Evolutionary conservation across 1,284 basidiomycete genomes (phyloP), one percentile per base, ranked within the genome.

Genomic region (Fomitopsis betulina): DNA sequence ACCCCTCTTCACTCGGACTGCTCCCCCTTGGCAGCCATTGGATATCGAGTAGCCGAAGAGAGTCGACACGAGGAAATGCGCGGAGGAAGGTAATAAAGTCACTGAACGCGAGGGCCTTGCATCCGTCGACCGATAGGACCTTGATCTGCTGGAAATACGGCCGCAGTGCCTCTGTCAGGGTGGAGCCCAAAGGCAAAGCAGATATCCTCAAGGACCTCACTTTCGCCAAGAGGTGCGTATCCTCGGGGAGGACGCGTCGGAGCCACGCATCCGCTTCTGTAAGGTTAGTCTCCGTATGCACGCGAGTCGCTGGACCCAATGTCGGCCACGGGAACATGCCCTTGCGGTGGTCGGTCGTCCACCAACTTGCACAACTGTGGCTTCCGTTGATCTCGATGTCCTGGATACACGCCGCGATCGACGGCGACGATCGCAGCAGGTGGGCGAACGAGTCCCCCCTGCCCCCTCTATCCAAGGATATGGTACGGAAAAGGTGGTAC

Each of bases 401-500:
- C 5, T 57, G 63, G 39, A 68, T 58, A 38, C 60, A 57, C 0
- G 43, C 27, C n/a, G 58, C 55, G 27, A 68, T 55, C 4, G 56
- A 54, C 12, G 64, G 65, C 15, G 47, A 56, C 8, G 45, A 43
- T 6, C 54, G 52, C 5, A 65, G 32, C 30, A 69, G 57, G 8
- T 25, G 42, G n/a, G 55, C 53, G 60, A 68, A 67, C 8, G 56
- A 57, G 25, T 59, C 58, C 9, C 63, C 62, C 23, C 57, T 56
- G 17, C 40, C 58, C 10, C 63, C 61, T 7, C 60, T 63, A n/a
- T 62, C 59, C 47, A 69, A 25, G 13, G 58, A 13, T 49, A 68
- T 42, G 47, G 37, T 53, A 21, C 55, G 61, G 56, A 67, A 75
- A 43, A 75, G 67, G 58, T 74, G 69, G 58, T 68, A 67, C 9